A percentile compares a stretch with the other conserved stretches of the same genome.
Conservation (phyloP, 768 basidiomycete genomes). For the Lactarius sanguifluus region DNA sequence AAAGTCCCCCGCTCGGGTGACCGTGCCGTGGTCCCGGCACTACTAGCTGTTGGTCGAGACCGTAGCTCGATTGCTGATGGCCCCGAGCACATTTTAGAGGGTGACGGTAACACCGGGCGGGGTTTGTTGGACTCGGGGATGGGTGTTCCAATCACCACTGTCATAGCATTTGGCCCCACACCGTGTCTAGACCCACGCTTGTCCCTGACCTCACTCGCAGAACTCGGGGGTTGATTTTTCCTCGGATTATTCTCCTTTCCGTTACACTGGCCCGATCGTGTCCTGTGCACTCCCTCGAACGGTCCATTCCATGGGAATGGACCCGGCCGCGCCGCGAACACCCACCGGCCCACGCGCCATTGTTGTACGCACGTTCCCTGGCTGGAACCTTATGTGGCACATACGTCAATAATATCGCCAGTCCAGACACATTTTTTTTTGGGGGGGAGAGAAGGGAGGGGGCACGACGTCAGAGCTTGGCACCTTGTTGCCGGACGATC, state of each 20-base stretch:
- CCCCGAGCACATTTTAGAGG: not conserved
- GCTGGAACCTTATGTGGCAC: not conserved
- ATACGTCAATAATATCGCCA: not conserved
- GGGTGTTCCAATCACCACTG: not conserved
- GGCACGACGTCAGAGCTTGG: constrained; percentile 2
- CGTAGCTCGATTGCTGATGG: not conserved
- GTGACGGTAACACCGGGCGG: not conserved
- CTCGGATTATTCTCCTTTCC: not conserved
- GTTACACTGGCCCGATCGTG: not conserved
- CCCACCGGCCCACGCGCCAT: not conserved
- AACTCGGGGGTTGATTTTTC: not conserved
- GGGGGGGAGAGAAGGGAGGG: not conserved
- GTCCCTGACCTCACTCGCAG: not conserved
- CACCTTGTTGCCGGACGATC: not conserved
- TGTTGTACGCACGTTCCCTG: not conserved
- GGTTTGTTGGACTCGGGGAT: not conserved
- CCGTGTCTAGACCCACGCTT: not conserved
- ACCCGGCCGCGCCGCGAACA: constrained; percentile 1
- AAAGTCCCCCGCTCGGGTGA: not conserved
- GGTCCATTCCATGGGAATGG: constrained; percentile 3
- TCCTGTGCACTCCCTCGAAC: not conserved
- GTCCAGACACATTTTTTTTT: not conserved
- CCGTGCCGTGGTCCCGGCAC: not conserved
- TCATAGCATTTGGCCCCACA: not conserved
- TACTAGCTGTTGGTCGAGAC: not conserved